Evolutionary conservation across 2,329 filamentous ascomycete genomes (phyloP).

Genomic region (Aspergillus sclerotialis): DNA sequence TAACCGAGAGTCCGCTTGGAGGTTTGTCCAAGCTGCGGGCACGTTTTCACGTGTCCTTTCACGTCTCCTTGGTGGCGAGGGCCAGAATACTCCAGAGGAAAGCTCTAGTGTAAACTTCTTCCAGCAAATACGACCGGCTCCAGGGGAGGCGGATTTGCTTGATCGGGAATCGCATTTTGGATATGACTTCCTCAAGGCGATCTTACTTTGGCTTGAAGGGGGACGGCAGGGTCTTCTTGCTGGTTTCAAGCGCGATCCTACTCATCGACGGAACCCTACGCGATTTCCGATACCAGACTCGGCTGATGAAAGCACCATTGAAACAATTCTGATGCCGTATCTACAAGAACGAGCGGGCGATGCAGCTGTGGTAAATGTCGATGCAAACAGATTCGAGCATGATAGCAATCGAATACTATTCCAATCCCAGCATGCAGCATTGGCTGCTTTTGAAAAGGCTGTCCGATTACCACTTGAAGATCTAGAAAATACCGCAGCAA

Average conservation of each 20-base stretch:
- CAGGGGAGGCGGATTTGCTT: constrained; percentile 35
- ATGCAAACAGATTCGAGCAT: constrained; percentile 51
- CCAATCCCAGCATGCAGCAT: constrained; percentile 46
- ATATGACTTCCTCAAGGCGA: constrained; percentile 60
- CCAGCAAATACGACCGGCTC: constrained; percentile 41
- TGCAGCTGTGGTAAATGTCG: constrained; percentile 47
- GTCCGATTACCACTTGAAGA: constrained; percentile 48
- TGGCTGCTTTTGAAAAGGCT: constrained; percentile 50
- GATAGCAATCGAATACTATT: constrained; percentile 49
- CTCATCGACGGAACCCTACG: constrained; percentile 31
- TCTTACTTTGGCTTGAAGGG: constrained; percentile 56
- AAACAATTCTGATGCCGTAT: constrained; percentile 53
- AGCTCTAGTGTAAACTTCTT: constrained; percentile 40
- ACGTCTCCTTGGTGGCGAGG: constrained; percentile 47
- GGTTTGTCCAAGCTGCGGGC: constrained; percentile 58
- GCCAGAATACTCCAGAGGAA: constrained; percentile 37
- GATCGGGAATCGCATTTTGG: constrained; percentile 46
- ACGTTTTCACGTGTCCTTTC: constrained; percentile 50
- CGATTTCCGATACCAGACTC: constrained; percentile 48
- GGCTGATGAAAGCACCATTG: constrained; percentile 47
- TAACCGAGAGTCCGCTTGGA: constrained; percentile 49
- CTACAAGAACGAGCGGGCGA: constrained; percentile 48
- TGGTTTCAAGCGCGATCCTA: constrained; percentile 47
- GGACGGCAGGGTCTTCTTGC: constrained; percentile 49
- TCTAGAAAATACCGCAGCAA: constrained; percentile 34